Conservation (phyloP, 1,284 basidiomycete genomes). For the Vanrija sp. region DNA sequence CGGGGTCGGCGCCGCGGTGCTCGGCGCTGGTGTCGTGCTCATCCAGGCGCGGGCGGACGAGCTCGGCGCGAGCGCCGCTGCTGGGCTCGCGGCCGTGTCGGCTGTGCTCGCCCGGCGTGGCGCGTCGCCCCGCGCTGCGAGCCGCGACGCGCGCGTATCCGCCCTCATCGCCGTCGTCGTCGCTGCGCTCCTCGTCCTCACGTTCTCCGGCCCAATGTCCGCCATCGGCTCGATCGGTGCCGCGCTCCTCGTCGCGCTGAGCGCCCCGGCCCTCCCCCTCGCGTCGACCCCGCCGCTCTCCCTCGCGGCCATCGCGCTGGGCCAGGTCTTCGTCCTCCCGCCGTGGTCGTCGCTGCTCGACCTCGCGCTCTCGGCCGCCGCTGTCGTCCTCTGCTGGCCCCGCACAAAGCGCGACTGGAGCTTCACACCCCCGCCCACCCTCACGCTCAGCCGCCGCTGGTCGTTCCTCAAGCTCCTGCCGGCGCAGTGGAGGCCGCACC, state of each 20-base stretch:
- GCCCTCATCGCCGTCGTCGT: background rate
- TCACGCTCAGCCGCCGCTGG: constrained; percentile 18
- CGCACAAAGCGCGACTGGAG: constrained; percentile 10
- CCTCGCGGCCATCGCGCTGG: constrained; percentile 22
- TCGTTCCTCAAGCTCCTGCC: constrained; percentile 25
- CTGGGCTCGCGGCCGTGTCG: background rate
- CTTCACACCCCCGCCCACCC: constrained; percentile 1
- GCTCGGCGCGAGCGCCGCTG: background rate
- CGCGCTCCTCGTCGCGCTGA: constrained; percentile 10
- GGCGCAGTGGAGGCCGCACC: constrained; percentile 57
- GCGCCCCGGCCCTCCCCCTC: constrained; percentile 27
- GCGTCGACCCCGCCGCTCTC: background rate
- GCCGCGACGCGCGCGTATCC: background rate
- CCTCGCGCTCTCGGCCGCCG: constrained; percentile 21
- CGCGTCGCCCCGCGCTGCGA: background rate
- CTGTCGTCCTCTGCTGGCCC: constrained; percentile 7
- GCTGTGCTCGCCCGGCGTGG: background rate
- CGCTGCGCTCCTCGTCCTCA: background rate
- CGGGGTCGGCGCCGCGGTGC: background rate
- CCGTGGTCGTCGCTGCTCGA: constrained; percentile 27
- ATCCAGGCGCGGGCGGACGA: background rate
- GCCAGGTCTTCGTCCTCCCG: constrained; percentile 38
- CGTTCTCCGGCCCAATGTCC: background rate
- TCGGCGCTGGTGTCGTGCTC: background rate
- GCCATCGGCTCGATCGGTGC: background rate